Evolutionary conservation across 306 rosid genomes (phyloP).

Genomic region (Fagus sylvatica): DNA sequence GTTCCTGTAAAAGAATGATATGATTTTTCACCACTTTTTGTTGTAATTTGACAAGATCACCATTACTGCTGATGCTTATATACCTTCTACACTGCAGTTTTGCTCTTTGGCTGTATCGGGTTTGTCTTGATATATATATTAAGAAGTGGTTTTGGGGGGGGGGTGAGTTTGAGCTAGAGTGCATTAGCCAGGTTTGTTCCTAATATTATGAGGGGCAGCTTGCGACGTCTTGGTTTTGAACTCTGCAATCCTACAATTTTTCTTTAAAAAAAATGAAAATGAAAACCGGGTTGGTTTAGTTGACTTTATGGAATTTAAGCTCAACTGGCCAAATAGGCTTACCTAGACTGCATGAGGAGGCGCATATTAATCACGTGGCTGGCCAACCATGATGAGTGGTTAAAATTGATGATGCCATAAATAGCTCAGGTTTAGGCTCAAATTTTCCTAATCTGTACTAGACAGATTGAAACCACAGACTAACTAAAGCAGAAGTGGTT

Average conservation of each 20-base stretch:
- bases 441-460: constrained; percentile 12
- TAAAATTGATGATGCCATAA: constrained; percentile 1
- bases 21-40: not conserved
- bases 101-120: not conserved
- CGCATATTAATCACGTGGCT: constrained; percentile 11
- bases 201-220: constrained; percentile 2
- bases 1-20: constrained; percentile 1
- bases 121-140: too few relatives aligned
- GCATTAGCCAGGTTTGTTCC: not conserved
- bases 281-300: constrained; percentile 12
- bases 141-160: too few relatives aligned
- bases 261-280: not conserved
- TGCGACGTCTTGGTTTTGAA: not conserved
- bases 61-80: constrained; percentile 20
- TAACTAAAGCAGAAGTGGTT: constrained; percentile 11
- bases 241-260: not conserved
- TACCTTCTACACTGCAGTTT: not conserved
- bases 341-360: constrained; percentile 16
- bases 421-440: constrained; percentile 18
- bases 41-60: constrained; percentile 5
- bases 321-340: constrained; percentile 8
- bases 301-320: constrained; percentile 5
- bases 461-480: constrained; percentile 10
- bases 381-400: constrained; percentile 11
- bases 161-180: too few relatives aligned